A percentile compares a stretch with the other conserved stretches of the same genome.
Conservation (phyloP, 192 early-diverging fungal species). For the Diversispora eburnea region DNA sequence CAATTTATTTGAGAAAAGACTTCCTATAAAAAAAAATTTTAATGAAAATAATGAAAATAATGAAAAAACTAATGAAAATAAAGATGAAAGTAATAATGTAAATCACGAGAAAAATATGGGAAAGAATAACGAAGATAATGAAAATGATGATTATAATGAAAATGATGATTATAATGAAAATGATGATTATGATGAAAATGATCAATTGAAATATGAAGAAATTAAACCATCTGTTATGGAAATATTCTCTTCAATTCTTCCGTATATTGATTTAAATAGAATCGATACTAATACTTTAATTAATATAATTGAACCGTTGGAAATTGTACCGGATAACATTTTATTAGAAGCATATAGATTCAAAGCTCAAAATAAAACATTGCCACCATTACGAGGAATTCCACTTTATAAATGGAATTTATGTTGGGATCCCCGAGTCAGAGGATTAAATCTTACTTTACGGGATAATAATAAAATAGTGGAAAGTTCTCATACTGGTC, state of each 20-base stretch:
- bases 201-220: too few species aligned
- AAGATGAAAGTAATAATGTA: not conserved
- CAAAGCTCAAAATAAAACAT: not conserved
- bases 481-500: not conserved
- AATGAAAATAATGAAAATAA: not conserved
- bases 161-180: too few species aligned
- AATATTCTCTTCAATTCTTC: not conserved
- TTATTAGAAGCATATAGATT: not conserved
- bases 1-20: not conserved
- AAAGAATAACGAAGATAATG: not conserved
- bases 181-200: too few species aligned
- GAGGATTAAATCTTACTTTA: not conserved
- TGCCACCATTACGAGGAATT: not conserved
- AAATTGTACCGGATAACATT: not conserved
- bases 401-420: not conserved
- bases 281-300: not conserved
- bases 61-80: not conserved
- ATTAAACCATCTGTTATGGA: not conserved
- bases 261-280: not conserved
- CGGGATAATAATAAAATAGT: not conserved
- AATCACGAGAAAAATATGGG: not conserved
- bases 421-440: conserved; percentile 2
- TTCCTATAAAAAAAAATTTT: not conserved
- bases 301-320: conserved; percentile 18
- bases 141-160: too few species aligned